Base-by-base conservation (phyloP, 192 early-diverging fungal species). In the Funneliformis geosporum region DNA sequence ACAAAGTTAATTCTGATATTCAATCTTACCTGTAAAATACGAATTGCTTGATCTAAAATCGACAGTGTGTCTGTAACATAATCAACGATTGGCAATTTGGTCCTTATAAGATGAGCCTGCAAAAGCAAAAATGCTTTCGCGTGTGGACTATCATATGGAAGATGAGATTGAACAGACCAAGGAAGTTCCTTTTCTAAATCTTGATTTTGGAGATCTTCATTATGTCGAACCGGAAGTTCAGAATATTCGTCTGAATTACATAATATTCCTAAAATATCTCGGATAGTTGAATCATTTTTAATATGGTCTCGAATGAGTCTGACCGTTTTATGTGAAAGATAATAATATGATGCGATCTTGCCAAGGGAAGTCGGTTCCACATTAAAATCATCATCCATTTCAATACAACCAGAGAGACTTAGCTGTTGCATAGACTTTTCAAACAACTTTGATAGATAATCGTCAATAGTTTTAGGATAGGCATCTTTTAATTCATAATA, bases 221-320 rank as follows among this genome's bases (percentile, higher is more conserved):
- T 96, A 81, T 97, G 96, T 2, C 98, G 90, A 6, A 98, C 95
- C 0, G 98, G 96, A 21, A 98, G 81, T 80, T 98, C 96, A 12
- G 90, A 87, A 88, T 95, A 99, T 80, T 98, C 97, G 3, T 90
- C 86, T 0, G 92, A 91, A 75, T 96, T 93, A 80, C 92, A 90
- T 10, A 98, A 86, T 78, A 97, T 84, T 60, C 89, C 86, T 69
- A 99, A 75, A 39, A 98, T 75, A 47, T 89, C 89, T 83, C 89
- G 87, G 27, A 92, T 82, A 5, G 81, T 80, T 8, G 86, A 84
- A 3, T 82, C 85, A 10, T 79, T 78, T 4, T 83, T 81, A 2
- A 98, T 79, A 6, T 90, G 86, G 10, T 89, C 79, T 39, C 86
- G 85, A 76, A 97, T 88, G 33, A 90, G 87, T 39, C 86, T 80